phyloP scores from a whole-genome alignment of 148 eudicot species.

The Nepenthes mirabilis region DNA sequence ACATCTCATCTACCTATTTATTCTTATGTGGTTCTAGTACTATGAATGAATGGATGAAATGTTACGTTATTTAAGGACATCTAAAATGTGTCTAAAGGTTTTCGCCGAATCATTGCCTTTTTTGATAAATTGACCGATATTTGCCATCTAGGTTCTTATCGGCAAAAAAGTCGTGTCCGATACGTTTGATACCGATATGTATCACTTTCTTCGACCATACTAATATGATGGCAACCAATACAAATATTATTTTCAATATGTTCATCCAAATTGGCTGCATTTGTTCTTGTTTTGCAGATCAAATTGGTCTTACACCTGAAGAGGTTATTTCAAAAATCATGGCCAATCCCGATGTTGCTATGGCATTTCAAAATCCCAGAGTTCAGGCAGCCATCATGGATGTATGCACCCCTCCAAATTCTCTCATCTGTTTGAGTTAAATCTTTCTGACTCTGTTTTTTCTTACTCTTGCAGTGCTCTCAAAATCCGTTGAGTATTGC shows the following conservation, averaged over 20 bases:
- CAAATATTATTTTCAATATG: neutral
- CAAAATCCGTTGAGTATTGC: slow-evolving; percentile 80
- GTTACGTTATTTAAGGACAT: too few species aligned
- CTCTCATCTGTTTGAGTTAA: neutral
- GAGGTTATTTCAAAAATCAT: slow-evolving; percentile 89
- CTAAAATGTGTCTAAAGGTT: too few species aligned
- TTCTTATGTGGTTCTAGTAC: too few species aligned
- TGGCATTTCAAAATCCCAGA: slow-evolving; percentile 97
- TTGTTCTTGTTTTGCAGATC: slow-evolving; percentile 34
- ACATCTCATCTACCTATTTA: too few species aligned
- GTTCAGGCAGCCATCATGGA: slow-evolving; percentile 98
- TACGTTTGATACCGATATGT: too few species aligned
- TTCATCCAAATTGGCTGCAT: neutral
- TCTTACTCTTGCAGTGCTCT: slow-evolving; percentile 58
- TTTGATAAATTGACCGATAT: too few species aligned
- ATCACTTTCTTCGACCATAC: neutral
- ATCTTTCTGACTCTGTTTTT: slow-evolving; percentile 5
- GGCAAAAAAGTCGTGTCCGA: too few species aligned
- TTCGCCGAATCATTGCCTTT: too few species aligned
- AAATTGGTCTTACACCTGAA: slow-evolving; percentile 88
- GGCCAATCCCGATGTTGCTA: slow-evolving; percentile 91
- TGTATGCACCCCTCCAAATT: slow-evolving; percentile 31
- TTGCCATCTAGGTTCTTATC: too few species aligned
- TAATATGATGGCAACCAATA: too few species aligned
- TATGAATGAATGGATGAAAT: too few species aligned